Base-by-base conservation (phyloP, 2,329 filamentous ascomycete genomes). In the Nothophaeocryptopus gaeumannii region DNA sequence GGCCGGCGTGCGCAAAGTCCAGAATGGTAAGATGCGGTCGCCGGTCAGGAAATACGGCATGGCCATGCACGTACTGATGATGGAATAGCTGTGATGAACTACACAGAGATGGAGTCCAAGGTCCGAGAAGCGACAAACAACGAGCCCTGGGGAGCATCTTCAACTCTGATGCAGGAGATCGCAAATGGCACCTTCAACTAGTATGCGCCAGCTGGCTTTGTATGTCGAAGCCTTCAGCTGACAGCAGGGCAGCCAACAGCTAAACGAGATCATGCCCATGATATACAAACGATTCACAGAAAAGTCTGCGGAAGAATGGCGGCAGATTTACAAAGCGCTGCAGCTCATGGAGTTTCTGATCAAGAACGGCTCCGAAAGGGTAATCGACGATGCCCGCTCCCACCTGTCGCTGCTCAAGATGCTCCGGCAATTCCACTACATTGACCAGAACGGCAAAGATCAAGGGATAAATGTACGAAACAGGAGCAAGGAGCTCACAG, bases 261-360 rank as follows among this genome's bases (percentile, higher is more conserved):
- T 99, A 50, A 97, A 97, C 72, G 93, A 99, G 72, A 97, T 99
- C 69, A 99, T 99, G 93, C 93, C 93, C 59, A 93, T 99, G 89
- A 96, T 99, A 67, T 99, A 99, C 77, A 93, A 95, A 67, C 88
- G 93, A 58, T 99, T 99, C 72, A 99, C 93, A 54, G 93, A 99
- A 70, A 99, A 99, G 77, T 81, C 90, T 7, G 92, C 93, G 48
- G 93, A 99, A 70, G 93, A 99, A 74, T 99, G 93, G 93, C 83
- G 93, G 60, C 93, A 99, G 72, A 99, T 99, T 67, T 99, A 99
- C 81, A 99, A 99, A 78, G 78, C 79, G 8, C 84, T 99, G 16
- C 93, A 97, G 78, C 80, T 99, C 48, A 85, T 99, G 67, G 92
- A 99, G 70, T 95, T 96, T 67, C 81, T 99, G 30, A 86, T 99